Conservation (phyloP, 2,329 filamentous ascomycete species). For the Fragosphaeria purpurea region DNA sequence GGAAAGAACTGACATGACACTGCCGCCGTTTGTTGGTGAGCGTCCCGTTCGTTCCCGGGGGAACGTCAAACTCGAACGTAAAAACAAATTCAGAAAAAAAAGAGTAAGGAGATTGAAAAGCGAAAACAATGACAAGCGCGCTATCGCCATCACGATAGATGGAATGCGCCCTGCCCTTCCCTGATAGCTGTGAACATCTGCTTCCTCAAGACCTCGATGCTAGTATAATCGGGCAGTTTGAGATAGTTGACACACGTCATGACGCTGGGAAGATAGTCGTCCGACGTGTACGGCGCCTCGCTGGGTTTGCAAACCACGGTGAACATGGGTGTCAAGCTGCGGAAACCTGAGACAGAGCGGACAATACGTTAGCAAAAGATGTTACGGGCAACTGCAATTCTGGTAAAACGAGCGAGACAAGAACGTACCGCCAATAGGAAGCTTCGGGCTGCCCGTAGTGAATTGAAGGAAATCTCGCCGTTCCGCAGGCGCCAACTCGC, state of each 20-base stretch:
- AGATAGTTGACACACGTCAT: constrained; percentile 99
- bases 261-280: constrained; percentile 97
- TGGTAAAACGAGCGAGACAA: neutral
- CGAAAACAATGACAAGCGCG: too few relatives aligned
- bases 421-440: constrained; percentile 85
- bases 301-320: constrained; percentile 99
- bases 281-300: constrained; percentile 82
- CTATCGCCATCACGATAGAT: constrained; percentile 55
- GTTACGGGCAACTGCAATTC: neutral
- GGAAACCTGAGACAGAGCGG: constrained; percentile 59
- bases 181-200: constrained; percentile 78
- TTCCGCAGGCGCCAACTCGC: constrained; percentile 62
- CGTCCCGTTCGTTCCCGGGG: too few relatives aligned
- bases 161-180: constrained; percentile 96
- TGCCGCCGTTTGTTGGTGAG: too few relatives aligned
- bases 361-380: constrained; percentile 21
- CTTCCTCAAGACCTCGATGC: constrained; percentile 62
- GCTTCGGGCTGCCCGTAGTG: constrained; percentile 93
- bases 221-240: constrained; percentile 91
- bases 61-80: too few relatives aligned
- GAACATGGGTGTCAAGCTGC: constrained; percentile 93
- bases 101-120: too few relatives aligned
- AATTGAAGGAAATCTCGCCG: constrained; percentile 95
- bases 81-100: too few relatives aligned
- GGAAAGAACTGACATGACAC: too few relatives aligned